Evolutionary conservation across 2,329 filamentous ascomycete species (phyloP).

Genomic region (Dactylonectria estremocensis): DNA sequence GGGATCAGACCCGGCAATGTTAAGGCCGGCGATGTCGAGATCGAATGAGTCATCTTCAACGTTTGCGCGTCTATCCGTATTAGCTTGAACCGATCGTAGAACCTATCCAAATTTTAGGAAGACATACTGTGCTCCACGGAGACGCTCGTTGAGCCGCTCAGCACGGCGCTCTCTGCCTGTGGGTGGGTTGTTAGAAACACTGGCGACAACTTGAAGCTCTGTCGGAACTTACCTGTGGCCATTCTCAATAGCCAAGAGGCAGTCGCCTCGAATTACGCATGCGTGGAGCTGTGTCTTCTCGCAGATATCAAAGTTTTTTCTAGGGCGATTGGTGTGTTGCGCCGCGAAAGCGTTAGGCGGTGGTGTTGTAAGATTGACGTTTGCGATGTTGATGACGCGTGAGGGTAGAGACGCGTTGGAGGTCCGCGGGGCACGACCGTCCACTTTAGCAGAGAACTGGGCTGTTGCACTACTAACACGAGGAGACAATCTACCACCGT

Average conservation of each 20-base stretch:
- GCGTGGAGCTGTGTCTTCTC: neutral
- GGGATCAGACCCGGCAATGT: constrained; percentile 44
- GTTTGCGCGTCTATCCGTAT: constrained; percentile 64
- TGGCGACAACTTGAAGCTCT: neutral
- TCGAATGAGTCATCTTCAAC: constrained; percentile 74
- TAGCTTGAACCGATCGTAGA: neutral
- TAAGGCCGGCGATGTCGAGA: constrained; percentile 64
- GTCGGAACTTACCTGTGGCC: constrained; percentile 53
- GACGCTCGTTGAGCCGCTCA: constrained; percentile 75
- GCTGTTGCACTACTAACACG: constrained; percentile 4
- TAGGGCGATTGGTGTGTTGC: constrained; percentile 12
- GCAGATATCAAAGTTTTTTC: neutral
- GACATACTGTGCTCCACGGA: constrained; percentile 75
- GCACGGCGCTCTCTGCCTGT: constrained; percentile 66
- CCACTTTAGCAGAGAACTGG: constrained; percentile 2
- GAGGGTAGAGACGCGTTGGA: constrained; percentile 44
- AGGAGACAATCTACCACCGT: neutral
- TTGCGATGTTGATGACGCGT: constrained; percentile 42
- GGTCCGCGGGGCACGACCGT: constrained; percentile 38
- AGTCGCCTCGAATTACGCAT: constrained; percentile 28
- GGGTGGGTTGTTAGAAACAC: constrained; percentile 26
- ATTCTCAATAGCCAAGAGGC: constrained; percentile 43
- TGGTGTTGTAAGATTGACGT: constrained; percentile 44
- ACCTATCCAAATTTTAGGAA: fast-evolving
- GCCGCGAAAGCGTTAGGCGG: constrained; percentile 15